These are phyloP conservation scores for Pestalotiopsis sp. DNA, from an alignment of 2,329 filamentous ascomycete species.

Conservation along the genomic window DNA sequence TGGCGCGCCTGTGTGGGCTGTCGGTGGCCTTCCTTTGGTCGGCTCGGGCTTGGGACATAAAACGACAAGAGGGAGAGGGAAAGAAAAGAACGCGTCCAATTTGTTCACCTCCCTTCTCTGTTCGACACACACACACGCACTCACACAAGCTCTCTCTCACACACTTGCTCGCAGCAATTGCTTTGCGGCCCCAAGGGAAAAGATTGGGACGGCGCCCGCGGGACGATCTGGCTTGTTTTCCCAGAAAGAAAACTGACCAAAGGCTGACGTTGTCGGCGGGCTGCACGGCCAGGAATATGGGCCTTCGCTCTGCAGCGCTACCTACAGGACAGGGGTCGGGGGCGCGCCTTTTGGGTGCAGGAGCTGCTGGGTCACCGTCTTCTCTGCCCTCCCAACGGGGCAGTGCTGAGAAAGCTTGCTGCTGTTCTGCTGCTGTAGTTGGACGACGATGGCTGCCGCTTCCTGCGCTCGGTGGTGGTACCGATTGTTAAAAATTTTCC, in stretches of 20 bases:
- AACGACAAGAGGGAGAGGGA: neutral
- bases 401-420: slow-evolving; percentile 8
- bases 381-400: neutral
- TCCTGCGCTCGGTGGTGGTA: neutral
- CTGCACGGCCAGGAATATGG: slow-evolving; percentile 3
- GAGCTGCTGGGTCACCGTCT: neutral
- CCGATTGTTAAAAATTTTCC: neutral
- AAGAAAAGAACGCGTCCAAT: slow-evolving; percentile 4
- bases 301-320: slow-evolving; percentile 8
- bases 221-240: slow-evolving; percentile 16
- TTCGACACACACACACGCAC: neutral
- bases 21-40: neutral
- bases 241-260: slow-evolving; percentile 1
- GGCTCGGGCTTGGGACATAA: neutral
- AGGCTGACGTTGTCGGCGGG: slow-evolving; percentile 15
- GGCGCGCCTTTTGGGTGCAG: neutral
- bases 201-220: slow-evolving; percentile 16
- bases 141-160: neutral
- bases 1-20: neutral
- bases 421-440: neutral
- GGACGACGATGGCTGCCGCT: neutral
- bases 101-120: neutral
- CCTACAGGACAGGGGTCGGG: slow-evolving; percentile 3
- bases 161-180: neutral
- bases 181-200: slow-evolving; percentile 2